Evolutionary conservation across 805 yeast species (phyloP).

Genomic region (Saccharomycopsis amapae): DNA sequence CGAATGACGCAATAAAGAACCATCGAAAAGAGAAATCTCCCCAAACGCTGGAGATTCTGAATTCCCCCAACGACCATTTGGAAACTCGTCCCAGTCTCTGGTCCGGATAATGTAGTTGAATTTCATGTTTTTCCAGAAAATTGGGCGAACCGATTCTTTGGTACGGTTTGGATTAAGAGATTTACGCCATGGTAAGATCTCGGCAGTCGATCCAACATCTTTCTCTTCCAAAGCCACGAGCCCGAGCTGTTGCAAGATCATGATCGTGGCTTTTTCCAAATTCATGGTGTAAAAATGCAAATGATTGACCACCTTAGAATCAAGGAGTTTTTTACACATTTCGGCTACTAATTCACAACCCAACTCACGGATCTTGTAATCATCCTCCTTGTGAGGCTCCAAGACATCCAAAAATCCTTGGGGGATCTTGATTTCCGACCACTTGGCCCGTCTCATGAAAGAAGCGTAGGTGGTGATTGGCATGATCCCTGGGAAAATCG

Average conservation of each 20-base stretch:
- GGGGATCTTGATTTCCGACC: slow-evolving; percentile 87
- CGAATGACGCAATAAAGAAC: slow-evolving; percentile 74
- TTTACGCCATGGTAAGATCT: slow-evolving; percentile 79
- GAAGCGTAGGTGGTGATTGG: slow-evolving; percentile 95
- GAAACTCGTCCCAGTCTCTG: slow-evolving; percentile 95
- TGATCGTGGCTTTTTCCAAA: slow-evolving; percentile 81
- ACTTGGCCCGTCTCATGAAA: slow-evolving; percentile 85
- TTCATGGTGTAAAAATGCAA: slow-evolving; percentile 97
- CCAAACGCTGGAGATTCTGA: slow-evolving; percentile 97
- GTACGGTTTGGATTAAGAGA: slow-evolving; percentile 74
- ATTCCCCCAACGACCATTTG: slow-evolving; percentile 98
- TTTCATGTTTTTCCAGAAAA: slow-evolving; percentile 93
- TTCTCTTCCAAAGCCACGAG: slow-evolving; percentile 33
- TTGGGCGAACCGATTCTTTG: slow-evolving; percentile 83
- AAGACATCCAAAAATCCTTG: slow-evolving; percentile 58
- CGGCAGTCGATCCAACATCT: slow-evolving; percentile 28
- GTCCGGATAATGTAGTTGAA: slow-evolving; percentile 85
- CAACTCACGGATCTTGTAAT: slow-evolving; percentile 72
- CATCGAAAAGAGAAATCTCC: slow-evolving; percentile 75
- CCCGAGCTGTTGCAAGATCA: slow-evolving; percentile 73
- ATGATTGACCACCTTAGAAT: slow-evolving; percentile 71
- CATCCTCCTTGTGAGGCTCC: slow-evolving; percentile 85
- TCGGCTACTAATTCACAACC: slow-evolving; percentile 79
- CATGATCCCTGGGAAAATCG: slow-evolving; percentile 97
- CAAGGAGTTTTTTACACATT: slow-evolving; percentile 69